These are phyloP conservation scores for Acanthamoeba polyphaga DNA, from an alignment of 208 protist genomes.

Conservation along the genomic window DNA sequence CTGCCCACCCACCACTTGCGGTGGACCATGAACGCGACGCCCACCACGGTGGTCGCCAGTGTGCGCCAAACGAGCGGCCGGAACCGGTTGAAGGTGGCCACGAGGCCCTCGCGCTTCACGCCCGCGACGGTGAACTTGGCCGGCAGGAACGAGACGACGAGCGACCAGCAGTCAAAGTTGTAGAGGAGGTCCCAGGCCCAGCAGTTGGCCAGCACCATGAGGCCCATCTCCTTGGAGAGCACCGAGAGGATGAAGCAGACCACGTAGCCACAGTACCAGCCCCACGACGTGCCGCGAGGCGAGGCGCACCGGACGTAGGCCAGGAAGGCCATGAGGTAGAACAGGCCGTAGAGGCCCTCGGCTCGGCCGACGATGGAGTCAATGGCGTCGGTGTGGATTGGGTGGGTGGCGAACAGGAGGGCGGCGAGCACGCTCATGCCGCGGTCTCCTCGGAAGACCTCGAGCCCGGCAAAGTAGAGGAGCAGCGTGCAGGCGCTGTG, in stretches of 20 bases:
- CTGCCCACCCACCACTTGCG: slow-evolving; percentile 57
- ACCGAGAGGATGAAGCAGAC: slow-evolving; percentile 73
- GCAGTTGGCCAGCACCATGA: slow-evolving; percentile 90
- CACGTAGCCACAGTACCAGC: background rate
- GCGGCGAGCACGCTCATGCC: slow-evolving; percentile 77
- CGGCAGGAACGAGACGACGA: slow-evolving; percentile 79
- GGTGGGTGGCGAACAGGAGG: slow-evolving; percentile 91
- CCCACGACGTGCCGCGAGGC: background rate
- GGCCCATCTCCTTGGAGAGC: slow-evolving; percentile 91
- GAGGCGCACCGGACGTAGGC: slow-evolving; percentile 57
- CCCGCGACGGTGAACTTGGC: background rate
- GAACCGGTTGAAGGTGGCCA: background rate
- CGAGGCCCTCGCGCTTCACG: background rate
- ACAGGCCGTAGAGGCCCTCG: slow-evolving; percentile 88
- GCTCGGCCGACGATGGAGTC: slow-evolving; percentile 92
- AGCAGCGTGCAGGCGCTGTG: slow-evolving; percentile 43
- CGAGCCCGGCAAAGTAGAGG: background rate
- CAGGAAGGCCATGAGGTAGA: slow-evolving; percentile 88
- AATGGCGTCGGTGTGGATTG: slow-evolving; percentile 93
- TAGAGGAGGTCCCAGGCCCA: slow-evolving; percentile 85
- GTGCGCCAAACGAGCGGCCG: slow-evolving; percentile 1
- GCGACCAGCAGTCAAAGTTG: background rate
- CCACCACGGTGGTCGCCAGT: background rate
- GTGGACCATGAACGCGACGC: slow-evolving; percentile 17
- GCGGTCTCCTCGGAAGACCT: background rate